Evolutionary conservation across 148 eudicot genomes (phyloP).

Genomic region (Amaranthus palmeri): DNA sequence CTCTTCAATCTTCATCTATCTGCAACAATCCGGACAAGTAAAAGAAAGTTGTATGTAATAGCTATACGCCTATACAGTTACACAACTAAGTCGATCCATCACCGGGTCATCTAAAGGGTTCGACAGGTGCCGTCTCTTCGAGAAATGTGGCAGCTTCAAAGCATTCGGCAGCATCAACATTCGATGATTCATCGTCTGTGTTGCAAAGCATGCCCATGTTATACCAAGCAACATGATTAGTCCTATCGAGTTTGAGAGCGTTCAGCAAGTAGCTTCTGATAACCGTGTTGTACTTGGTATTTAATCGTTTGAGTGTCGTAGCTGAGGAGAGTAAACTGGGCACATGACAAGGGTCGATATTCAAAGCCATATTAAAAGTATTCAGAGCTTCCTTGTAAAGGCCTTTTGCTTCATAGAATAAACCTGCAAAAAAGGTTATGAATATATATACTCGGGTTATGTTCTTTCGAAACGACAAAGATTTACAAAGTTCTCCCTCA

Average conservation of each 20-base stretch:
- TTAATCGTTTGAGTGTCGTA: slow-evolving; percentile 39
- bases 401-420: slow-evolving; percentile 65
- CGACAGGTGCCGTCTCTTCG: slow-evolving; percentile 70
- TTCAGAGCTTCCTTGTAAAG: slow-evolving; percentile 53
- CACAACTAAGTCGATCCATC: background rate
- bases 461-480: no score
- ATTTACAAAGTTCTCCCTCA: no score
- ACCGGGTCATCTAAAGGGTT: slow-evolving; percentile 63
- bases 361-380: slow-evolving; percentile 55
- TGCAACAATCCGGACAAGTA: background rate
- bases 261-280: slow-evolving; percentile 59
- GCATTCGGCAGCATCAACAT: slow-evolving; percentile 70
- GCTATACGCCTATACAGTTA: background rate
- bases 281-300: slow-evolving; percentile 30
- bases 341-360: slow-evolving; percentile 54
- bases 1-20: background rate
- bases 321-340: slow-evolving; percentile 75
- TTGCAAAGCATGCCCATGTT: slow-evolving; percentile 69
- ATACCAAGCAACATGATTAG: slow-evolving; percentile 68
- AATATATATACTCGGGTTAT: no score
- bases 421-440: slow-evolving; percentile 41
- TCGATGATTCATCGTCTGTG: slow-evolving; percentile 32
- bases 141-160: slow-evolving; percentile 70
- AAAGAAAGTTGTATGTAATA: background rate
- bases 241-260: slow-evolving; percentile 63